Evolutionary conservation across 768 basidiomycete genomes (phyloP), one percentile per base, ranked within the genome.

Genomic region (Pleurotus tuber-regium): DNA sequence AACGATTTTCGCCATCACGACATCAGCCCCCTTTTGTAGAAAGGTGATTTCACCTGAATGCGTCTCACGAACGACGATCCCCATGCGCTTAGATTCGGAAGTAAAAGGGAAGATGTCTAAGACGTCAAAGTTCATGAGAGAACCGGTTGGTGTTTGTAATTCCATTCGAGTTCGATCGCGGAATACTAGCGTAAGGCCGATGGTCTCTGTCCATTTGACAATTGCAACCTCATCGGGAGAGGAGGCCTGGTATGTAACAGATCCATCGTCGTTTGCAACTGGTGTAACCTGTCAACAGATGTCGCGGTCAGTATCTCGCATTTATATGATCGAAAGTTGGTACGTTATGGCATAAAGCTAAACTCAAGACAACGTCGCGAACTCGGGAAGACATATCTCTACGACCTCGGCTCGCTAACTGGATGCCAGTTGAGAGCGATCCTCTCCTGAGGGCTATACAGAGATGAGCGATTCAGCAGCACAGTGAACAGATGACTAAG

Each of bases 191-290:
- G 90, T 90, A 3, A 99, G 74, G 0, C 96, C 96, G 56, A 98
- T 89, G 0, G 92, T 94, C 56, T 92, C 87, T 7, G 97, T 98
- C 92, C 93, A 98, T 54, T 85, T 86, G 30, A 99, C 96, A 59
- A 99, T 98, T 36, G 97, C 97, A 38, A 98, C 97, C 72, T 99
- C 97, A 62, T 99, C 97, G 0, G 97, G 97, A 1, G 97, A 99
- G 0, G 95, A 96, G 0, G 97, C 97, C 75, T 99, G 96, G 64
- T 98, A 99, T 0, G 96, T 98, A 31, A 97, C 82, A 1, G 85
- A 84, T 6, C 92, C 93, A 60, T 99, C 96, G 60, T 98, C 95
- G 63, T 97, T 96, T 12, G 77, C 82, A 3, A 96, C 92, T 1
- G 97, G 97, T 0, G 96, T 99, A 30, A 98, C 94, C 95, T 97